Percentiles rank a stretch among this genome's conserved stretches.
Conservation (phyloP, 2,329 filamentous ascomycete species). For the Pestalotiopsis fici region DNA sequence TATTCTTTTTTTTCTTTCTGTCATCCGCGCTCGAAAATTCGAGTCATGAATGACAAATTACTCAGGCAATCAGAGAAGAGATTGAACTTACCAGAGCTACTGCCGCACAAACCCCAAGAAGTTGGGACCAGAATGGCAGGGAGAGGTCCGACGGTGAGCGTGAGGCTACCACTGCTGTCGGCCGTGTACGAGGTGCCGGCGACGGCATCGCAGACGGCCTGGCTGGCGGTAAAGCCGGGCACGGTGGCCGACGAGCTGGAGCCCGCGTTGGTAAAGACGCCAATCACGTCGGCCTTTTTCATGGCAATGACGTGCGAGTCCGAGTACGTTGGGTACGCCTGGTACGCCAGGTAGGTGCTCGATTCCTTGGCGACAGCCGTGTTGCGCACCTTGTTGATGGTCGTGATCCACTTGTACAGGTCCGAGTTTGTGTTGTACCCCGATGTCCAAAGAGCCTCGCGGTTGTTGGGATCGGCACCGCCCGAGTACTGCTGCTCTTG, state of each 20-base stretch:
- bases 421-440: slow-evolving; percentile 41
- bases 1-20: not conserved
- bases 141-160: not conserved
- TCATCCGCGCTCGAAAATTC: no score
- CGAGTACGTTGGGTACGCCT: slow-evolving; percentile 37
- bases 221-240: slow-evolving; percentile 36
- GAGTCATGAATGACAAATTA: not conserved
- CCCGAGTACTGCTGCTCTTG: slow-evolving; percentile 57
- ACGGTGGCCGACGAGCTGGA: slow-evolving; percentile 30
- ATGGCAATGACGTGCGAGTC: slow-evolving; percentile 43
- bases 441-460: slow-evolving; percentile 51
- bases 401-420: slow-evolving; percentile 45
- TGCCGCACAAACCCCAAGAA: not conserved
- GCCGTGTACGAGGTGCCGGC: slow-evolving; percentile 43
- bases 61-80: not conserved
- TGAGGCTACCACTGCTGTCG: slow-evolving; percentile 41
- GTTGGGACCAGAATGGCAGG: not conserved
- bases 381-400: slow-evolving; percentile 52
- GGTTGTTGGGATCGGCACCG: slow-evolving; percentile 41
- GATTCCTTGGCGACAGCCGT: slow-evolving; percentile 37
- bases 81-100: not conserved
- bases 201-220: slow-evolving; percentile 40
- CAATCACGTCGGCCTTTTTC: slow-evolving; percentile 44
- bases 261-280: slow-evolving; percentile 42
- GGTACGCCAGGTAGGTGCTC: slow-evolving; percentile 37